Base-by-base conservation (phyloP, 2,329 filamentous ascomycete species). In the Gaeumannomyces sp. region DNA sequence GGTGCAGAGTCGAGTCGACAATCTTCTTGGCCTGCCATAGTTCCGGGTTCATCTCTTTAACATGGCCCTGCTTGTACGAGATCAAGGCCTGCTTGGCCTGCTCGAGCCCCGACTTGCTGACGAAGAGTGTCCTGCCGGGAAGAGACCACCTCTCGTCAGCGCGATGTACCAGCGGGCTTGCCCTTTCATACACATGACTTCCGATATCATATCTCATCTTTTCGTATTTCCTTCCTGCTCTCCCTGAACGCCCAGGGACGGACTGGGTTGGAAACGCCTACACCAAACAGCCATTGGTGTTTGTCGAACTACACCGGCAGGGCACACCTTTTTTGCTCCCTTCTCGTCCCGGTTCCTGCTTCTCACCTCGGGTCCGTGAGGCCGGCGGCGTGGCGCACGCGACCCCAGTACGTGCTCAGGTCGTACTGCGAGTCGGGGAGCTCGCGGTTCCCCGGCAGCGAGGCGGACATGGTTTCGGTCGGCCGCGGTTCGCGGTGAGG, bases 21-120 rank as follows among this genome's bases (percentile, higher is more conserved):
- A 97, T 88, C 83, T 97, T 97, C 85, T 99, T 99, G 59, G 95
- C 95, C 68, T 85, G 82, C 95, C 95, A 99, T 71, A 99, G 80
- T 72, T 97, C 91, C 1, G 92, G 89, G 25, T 89, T 96, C 92
- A 98, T 97, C 64, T 86, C 79, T 70, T 83, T 79, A 67, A 91
- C 81, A 77, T 91, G 86, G 70, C 93, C 93, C 72, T 88, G 87
- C 83, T 97, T 98, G 81, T 97, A 99, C 57, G 88, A 83, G 16
- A 89, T 84, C 67, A 99, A 83, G 71, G 96, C 81, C 67, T 81
- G 78, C 80, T 97, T 98, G 66, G 95, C 93, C 80, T 90, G 81
- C 72, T 97, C 92, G 69, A 99, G 87, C 59, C 92, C 91, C 28
- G 86, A 78, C 45, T 83, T 81, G 62, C 92, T 91, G 62, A 92